Percentiles rank a stretch among this genome's conserved stretches.
These are phyloP conservation scores for Claviceps spartinae DNA, from an alignment of 2,329 filamentous ascomycete genomes.

Conservation along the genomic window DNA sequence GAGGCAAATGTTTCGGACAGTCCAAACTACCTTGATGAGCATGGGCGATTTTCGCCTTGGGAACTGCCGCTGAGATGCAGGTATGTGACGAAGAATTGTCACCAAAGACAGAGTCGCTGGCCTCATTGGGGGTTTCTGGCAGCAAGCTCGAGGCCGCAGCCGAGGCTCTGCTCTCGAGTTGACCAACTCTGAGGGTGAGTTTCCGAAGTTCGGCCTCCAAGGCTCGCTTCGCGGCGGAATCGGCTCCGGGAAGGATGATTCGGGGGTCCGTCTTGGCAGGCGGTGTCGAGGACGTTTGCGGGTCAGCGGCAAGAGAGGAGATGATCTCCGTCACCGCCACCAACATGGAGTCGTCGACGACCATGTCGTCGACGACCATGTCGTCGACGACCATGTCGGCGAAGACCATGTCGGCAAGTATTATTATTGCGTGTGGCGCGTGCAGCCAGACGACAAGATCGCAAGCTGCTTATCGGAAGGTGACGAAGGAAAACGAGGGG, in stretches of 20 bases:
- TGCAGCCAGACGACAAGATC: background rate
- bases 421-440: background rate
- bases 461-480: background rate
- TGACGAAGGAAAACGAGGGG: background rate
- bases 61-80: constrained; percentile 25
- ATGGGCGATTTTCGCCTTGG: constrained; percentile 32
- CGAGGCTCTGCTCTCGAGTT: constrained; percentile 66
- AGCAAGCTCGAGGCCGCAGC: constrained; percentile 44
- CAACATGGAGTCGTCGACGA: constrained; percentile 38
- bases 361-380: constrained; percentile 31
- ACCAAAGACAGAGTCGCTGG: constrained; percentile 48
- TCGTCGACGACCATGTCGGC: constrained; percentile 30
- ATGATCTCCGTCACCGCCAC: constrained; percentile 40
- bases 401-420: constrained; percentile 24
- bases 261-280: constrained; percentile 30
- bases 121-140: constrained; percentile 74
- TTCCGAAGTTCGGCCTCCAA: constrained; percentile 76
- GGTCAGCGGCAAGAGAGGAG: constrained; percentile 34
- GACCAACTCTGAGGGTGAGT: constrained; percentile 63
- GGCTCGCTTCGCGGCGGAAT: constrained; percentile 59
- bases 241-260: constrained; percentile 63
- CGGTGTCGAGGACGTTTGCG: constrained; percentile 24
- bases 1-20: constrained; percentile 20
- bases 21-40: constrained; percentile 27
- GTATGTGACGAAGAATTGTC: constrained; percentile 32